A percentile compares a stretch with the other conserved stretches of the same genome.
Conservation (phyloP, 345 rosid species). For the Draba incana region DNA sequence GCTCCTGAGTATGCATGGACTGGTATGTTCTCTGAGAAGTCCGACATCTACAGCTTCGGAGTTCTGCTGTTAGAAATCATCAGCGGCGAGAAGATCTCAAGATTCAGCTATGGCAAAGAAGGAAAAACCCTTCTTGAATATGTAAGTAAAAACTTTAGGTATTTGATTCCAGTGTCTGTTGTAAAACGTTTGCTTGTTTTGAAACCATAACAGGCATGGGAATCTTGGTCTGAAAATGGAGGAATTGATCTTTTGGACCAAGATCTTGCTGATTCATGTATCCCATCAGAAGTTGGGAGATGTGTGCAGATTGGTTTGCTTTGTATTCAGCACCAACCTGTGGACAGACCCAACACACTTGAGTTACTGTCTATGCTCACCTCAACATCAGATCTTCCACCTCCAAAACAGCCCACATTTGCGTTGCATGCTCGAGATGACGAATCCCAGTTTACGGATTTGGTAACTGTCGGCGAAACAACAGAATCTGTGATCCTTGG, state of each 20-base stretch:
- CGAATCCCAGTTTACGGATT: background rate
- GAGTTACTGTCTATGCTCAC: conserved; percentile 35
- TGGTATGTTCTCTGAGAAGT: conserved; percentile 52
- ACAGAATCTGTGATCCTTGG: conserved; percentile 26
- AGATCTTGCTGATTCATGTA: conserved; percentile 12
- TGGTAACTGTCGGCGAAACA: background rate
- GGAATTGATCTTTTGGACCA: conserved; percentile 31
- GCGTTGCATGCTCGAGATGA: background rate
- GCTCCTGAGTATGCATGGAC: conserved; percentile 55
- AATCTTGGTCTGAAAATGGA: conserved; percentile 23
- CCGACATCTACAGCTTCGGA: conserved; percentile 53
- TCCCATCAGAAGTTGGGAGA: conserved; percentile 19
- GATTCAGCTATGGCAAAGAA: conserved; percentile 19
- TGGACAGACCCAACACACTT: conserved; percentile 26
- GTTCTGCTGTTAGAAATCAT: conserved; percentile 42
- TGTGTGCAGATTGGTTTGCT: conserved; percentile 35
- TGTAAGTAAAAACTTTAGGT: conserved; percentile 20
- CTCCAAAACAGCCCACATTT: conserved; percentile 30
- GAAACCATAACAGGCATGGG: conserved; percentile 29
- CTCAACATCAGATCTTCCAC: conserved; percentile 24
- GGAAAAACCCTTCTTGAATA: conserved; percentile 29
- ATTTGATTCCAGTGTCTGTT: background rate
- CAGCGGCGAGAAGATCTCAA: conserved; percentile 29
- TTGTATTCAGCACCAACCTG: conserved; percentile 33
- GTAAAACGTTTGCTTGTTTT: background rate